Evolutionary conservation across 495 filamentous ascomycete genomes (phyloP).

Genomic region (Viridothelium virens): DNA sequence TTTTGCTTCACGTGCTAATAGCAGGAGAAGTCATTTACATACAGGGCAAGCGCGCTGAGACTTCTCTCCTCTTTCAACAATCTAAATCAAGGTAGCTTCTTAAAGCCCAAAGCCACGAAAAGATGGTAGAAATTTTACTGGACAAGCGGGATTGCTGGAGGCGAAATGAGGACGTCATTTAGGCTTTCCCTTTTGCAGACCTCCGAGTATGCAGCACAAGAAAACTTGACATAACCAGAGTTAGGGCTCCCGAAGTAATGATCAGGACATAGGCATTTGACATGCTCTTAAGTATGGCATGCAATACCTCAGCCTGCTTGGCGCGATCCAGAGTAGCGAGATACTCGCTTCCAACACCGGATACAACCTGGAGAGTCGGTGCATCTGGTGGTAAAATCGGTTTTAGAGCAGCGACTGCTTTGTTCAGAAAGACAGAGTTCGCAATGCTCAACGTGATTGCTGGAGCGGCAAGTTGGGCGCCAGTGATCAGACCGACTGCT

Average conservation of each 20-base stretch:
- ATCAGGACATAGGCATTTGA: neutral
- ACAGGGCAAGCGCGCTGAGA: no score
- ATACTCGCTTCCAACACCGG: neutral
- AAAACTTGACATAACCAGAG: neutral
- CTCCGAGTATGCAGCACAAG: neutral
- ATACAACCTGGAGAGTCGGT: neutral
- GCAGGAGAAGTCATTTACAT: no score
- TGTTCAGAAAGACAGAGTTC: conserved; percentile 9
- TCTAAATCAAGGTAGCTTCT: no score
- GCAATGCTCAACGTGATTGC: conserved; percentile 1
- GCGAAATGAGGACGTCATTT: neutral
- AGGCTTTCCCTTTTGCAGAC: neutral
- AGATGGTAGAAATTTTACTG: neutral
- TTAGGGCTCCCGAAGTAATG: conserved; percentile 5
- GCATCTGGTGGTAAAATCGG: neutral
- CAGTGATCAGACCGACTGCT: neutral
- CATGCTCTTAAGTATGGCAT: conserved; percentile 3
- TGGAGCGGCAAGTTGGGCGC: conserved; percentile 6
- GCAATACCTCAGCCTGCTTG: neutral
- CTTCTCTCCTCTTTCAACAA: no score
- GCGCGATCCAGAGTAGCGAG: neutral
- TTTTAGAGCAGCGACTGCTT: neutral
- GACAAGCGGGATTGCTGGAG: neutral
- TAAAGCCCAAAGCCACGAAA: no score
- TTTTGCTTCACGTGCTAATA: no score